Conservation (phyloP, 83 land plant species). For the Thuja plicata region DNA sequence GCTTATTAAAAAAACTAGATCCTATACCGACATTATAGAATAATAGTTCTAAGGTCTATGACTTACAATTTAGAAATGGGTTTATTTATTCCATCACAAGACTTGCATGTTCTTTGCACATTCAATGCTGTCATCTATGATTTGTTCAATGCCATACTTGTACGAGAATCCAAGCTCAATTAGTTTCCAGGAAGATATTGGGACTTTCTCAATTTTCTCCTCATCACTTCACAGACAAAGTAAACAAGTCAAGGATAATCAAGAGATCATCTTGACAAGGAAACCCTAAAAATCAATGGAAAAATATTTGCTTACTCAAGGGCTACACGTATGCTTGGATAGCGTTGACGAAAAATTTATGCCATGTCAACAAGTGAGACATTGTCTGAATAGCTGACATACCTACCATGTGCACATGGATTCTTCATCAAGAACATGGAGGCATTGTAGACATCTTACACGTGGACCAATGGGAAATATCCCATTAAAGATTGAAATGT, state of each 20-base stretch:
- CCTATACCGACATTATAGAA: too few species aligned
- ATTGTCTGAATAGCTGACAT: slow-evolving; percentile 28
- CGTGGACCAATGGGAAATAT: slow-evolving; percentile 43
- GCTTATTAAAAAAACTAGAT: too few species aligned
- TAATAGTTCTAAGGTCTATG: too few species aligned
- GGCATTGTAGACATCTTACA: slow-evolving; percentile 51
- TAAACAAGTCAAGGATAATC: background rate
- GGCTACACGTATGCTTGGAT: background rate
- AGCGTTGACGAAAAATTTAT: background rate
- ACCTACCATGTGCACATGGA: slow-evolving; percentile 29
- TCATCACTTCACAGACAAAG: background rate
- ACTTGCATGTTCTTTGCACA: background rate
- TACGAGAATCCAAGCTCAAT: background rate
- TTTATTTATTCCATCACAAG: background rate
- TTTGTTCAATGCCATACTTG: background rate
- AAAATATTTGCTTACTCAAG: background rate
- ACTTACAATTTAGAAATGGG: too few species aligned
- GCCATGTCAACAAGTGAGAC: background rate
- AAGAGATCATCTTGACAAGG: background rate
- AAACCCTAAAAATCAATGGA: background rate
- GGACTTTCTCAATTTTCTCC: background rate
- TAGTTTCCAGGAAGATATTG: background rate
- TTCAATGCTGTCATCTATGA: background rate
- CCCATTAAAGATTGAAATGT: slow-evolving; percentile 44
- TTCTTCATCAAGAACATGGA: slow-evolving; percentile 48